Percentiles rank a stretch among this genome's conserved stretches.
phyloP scores from a whole-genome alignment of 1,284 basidiomycete genomes.

The Trichosporon sp. region DNA sequence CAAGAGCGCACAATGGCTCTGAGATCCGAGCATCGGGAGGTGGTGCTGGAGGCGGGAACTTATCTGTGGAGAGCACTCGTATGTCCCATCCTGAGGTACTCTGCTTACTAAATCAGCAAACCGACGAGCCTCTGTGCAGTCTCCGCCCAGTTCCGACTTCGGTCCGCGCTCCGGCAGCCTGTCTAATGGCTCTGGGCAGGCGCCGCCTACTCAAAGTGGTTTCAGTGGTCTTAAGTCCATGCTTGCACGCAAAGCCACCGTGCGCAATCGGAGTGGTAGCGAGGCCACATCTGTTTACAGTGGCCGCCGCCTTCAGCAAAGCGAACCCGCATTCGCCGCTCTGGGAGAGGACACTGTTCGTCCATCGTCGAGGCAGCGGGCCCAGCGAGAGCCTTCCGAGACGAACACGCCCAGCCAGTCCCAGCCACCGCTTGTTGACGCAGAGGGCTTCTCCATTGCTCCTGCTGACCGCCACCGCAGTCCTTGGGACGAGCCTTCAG shows the following conservation, averaged over 20 bases:
- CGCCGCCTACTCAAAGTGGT: constrained; percentile 16
- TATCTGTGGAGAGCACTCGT: constrained; percentile 18
- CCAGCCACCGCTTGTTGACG: constrained; percentile 46
- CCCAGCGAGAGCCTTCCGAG: not conserved
- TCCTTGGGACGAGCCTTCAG: constrained; percentile 49
- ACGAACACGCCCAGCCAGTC: not conserved
- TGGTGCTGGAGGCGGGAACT: constrained; percentile 7
- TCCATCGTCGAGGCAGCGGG: not conserved
- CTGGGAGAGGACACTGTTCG: not conserved
- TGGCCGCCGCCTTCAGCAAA: constrained; percentile 14
- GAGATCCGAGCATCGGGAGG: constrained; percentile 2
- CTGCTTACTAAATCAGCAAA: not conserved
- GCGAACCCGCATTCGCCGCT: not conserved
- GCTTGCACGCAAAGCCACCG: constrained; percentile 41
- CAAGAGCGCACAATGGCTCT: constrained; percentile 22
- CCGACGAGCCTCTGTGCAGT: constrained; percentile 9
- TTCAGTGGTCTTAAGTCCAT: constrained; percentile 47
- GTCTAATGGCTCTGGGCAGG: constrained; percentile 29
- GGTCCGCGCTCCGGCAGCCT: constrained; percentile 19
- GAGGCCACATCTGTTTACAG: constrained; percentile 24
- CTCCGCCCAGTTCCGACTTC: constrained; percentile 23
- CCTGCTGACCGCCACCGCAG: constrained; percentile 51
- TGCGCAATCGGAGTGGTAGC: constrained; percentile 28
- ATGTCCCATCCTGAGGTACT: not conserved
- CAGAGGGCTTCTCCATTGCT: constrained; percentile 53